phyloP scores from a whole-genome alignment of 371 early-diverging fungal species.

The Massospora cicadina region DNA sequence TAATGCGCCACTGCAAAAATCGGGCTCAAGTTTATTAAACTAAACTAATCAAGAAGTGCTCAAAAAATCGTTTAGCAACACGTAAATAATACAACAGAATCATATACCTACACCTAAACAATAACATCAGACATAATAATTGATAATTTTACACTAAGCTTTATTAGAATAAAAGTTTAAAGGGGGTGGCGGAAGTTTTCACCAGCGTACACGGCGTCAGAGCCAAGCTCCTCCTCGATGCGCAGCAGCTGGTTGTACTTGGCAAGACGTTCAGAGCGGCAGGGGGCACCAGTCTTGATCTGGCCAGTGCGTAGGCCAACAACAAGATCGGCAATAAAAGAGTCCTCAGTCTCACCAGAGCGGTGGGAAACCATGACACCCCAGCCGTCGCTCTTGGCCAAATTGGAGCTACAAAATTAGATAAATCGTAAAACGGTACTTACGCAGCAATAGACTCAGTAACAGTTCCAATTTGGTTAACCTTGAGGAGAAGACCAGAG shows the following conservation, averaged over 20 bases:
- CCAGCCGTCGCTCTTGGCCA: constrained; percentile 71
- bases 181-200: constrained; percentile 61
- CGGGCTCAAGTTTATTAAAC: too few species aligned
- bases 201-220: constrained; percentile 75
- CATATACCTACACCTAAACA: too few species aligned
- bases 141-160: too few species aligned
- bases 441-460: constrained; percentile 84
- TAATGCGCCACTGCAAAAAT: too few species aligned
- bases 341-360: constrained; percentile 98
- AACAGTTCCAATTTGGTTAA: constrained; percentile 98
- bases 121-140: too few species aligned
- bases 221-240: constrained; percentile 75
- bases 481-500: constrained; percentile 93
- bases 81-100: too few species aligned
- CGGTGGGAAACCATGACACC: constrained; percentile 99
- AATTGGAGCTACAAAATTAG: constrained; percentile 20
- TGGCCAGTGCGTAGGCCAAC: constrained; percentile 95
- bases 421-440: background rate
- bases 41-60: too few species aligned
- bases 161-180: too few species aligned
- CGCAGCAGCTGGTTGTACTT: constrained; percentile 98
- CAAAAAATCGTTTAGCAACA: too few species aligned
- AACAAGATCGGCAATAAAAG: constrained; percentile 95
- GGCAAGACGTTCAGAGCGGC: constrained; percentile 91
- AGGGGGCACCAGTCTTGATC: constrained; percentile 99